Evolutionary conservation across 164 flowering plant species (phyloP), one percentile per base, ranked within the genome.

Genomic region (Magnolia kwangsiensis): DNA sequence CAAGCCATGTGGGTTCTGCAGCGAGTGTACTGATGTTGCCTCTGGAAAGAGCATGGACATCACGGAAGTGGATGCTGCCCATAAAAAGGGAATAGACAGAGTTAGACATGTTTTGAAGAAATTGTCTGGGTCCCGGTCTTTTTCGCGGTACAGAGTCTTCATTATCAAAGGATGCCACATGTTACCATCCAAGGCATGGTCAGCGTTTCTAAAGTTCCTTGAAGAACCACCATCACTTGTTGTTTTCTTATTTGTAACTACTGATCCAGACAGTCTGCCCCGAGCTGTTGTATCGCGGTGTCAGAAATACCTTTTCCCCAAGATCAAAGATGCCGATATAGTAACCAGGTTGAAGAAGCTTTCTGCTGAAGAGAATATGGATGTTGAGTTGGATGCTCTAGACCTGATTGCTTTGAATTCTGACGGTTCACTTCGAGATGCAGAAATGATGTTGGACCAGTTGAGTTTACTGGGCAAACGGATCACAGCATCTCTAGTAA

Each of bases 401-500:
- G 90, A 94, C 58, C 79, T 92, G 85, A 96, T 96, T 84, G 96
- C 98, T 74, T 77, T 86, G 81, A 94, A 94, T 84, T 93, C 97
- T 27, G 98, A 94, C 84, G 99, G 99, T 77, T 96, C 99, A 50
- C 89, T 94, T 72, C 85, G 92, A 72, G 97, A 94, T 86, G 99
- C 99, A 20, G 99, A 96, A 84, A 94, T 98, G 23, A 90, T 96
- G 95, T 73, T 96, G 71, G 99, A 96, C 74, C 99, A 96, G 83
- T 84, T 96, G 87, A 92, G 93, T 79, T 87, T 92, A 84, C 84
- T 96, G 50, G 97, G 99, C 23, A 96, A 90, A 83, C 84, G 83
- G 80, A 90, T 96, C 73, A 90, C 96, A 0, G 76, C 88, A 21
- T 83, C 95, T 76, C 88, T 94, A 50, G 99, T 96, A n/a, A 91